Conservation (phyloP, 345 rosid species). For the Triadica sebifera region DNA sequence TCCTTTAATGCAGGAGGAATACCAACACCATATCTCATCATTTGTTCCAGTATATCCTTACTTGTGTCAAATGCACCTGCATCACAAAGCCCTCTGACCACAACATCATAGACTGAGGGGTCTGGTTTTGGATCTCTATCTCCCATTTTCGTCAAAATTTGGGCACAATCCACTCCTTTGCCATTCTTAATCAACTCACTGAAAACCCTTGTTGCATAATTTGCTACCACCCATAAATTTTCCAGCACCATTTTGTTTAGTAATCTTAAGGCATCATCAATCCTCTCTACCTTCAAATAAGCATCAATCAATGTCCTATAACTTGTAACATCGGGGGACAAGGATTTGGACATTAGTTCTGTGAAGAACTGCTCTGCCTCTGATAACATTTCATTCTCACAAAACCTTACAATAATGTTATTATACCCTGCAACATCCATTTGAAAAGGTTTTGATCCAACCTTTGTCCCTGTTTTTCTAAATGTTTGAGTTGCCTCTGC, state of each 20-base stretch:
- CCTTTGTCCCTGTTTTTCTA: constrained; percentile 67
- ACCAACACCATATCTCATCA: constrained; percentile 63
- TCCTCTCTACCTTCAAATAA: constrained; percentile 60
- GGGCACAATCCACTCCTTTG: constrained; percentile 59
- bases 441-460: constrained; percentile 65
- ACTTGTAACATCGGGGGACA: constrained; percentile 72
- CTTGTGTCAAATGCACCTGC: constrained; percentile 57
- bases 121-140: constrained; percentile 95
- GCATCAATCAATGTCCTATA: constrained; percentile 76
- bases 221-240: constrained; percentile 80
- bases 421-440: constrained; percentile 85
- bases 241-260: constrained; percentile 71
- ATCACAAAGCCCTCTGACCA: constrained; percentile 75
- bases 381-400: constrained; percentile 71
- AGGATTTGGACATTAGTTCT: constrained; percentile 55
- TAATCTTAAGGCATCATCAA: constrained; percentile 62
- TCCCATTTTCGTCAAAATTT: constrained; percentile 79
- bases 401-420: constrained; percentile 65
- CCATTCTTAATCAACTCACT: constrained; percentile 67
- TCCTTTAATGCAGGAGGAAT: constrained; percentile 59
- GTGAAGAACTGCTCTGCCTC: constrained; percentile 66
- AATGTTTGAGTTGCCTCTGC: constrained; percentile 60
- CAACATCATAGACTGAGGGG: constrained; percentile 69
- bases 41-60: constrained; percentile 58
- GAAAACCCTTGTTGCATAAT: constrained; percentile 73